phyloP scores from a whole-genome alignment of 768 basidiomycete species.

The Mycena latifolia region DNA sequence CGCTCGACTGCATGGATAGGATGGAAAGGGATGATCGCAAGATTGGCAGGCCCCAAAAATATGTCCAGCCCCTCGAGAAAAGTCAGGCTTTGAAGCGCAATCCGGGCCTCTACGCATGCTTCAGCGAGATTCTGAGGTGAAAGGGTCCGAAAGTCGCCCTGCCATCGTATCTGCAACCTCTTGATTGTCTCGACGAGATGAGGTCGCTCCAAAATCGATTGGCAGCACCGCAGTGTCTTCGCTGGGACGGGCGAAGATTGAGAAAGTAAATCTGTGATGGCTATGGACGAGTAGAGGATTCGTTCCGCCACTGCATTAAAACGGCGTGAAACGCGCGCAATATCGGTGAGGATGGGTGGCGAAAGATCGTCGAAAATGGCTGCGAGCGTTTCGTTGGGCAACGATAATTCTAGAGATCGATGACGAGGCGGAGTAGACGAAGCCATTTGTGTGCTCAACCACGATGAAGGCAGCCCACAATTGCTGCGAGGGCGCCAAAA shows the following conservation, averaged over 20 bases:
- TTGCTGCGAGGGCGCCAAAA: not conserved
- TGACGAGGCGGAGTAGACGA: constrained; percentile 2
- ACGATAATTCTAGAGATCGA: constrained; percentile 39
- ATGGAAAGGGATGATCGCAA: constrained; percentile 36
- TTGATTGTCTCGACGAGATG: constrained; percentile 61
- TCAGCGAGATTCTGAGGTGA: constrained; percentile 47
- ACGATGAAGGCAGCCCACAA: not conserved
- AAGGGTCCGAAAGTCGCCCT: constrained; percentile 49
- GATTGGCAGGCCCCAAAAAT: constrained; percentile 61
- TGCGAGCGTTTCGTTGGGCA: constrained; percentile 70
- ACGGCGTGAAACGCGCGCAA: constrained; percentile 59
- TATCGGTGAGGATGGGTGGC: constrained; percentile 50
- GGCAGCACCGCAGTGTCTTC: constrained; percentile 64
- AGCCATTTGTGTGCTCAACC: not conserved
- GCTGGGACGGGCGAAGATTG: constrained; percentile 53
- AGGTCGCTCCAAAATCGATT: constrained; percentile 59
- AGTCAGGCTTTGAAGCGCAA: constrained; percentile 49
- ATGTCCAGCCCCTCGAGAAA: constrained; percentile 69
- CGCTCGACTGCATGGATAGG: constrained; percentile 61
- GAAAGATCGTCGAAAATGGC: constrained; percentile 59
- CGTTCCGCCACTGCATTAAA: constrained; percentile 70
- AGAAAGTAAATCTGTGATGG: constrained; percentile 61
- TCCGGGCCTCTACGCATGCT: constrained; percentile 55
- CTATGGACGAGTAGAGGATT: constrained; percentile 66
- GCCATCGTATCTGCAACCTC: constrained; percentile 68